Evolutionary conservation across 768 basidiomycete genomes (phyloP), one percentile per base, ranked within the genome.

Genomic region (Sistotremastrum suecicum): DNA sequence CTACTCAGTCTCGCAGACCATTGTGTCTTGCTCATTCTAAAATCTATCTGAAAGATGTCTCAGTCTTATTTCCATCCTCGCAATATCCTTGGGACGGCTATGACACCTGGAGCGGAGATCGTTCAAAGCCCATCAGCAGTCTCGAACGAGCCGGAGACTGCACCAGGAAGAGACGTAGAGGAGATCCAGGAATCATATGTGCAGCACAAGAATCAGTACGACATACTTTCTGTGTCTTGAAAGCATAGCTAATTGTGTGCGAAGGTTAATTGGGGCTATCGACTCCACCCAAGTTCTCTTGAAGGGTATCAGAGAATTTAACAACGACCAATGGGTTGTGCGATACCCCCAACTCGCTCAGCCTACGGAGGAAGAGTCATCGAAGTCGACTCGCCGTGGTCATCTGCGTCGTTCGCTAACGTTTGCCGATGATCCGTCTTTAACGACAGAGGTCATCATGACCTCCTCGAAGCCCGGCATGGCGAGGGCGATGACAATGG

Each of bases 271-370:
- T 32, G 67, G 67, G 43, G 89, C 84, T n/a, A 75, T 95, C 52
- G 76, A 82, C 54, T 68, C 75, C 0, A 78, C 90, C 35, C 74
- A 76, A 54, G 54, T 65, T 7, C 72, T 97, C 39, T 67, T 95
- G 36, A 63, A 62, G 42, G 82, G 82, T 54, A 63, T 97, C 20
- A 74, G 76, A 42, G 66, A 67, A 43, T 95, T 94, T 69, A 95
- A 86, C 66, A 80, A 80, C 64, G 68, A 78, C 36, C 74, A 83
- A 51, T 95, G 89, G 91, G 74, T 85, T 29, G 78, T 97, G 10
- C 69, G 87, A 48, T 98, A 98, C 62, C 92, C 92, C 44, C 74
- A 75, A 56, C 66, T 91, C 46, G 45, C 62, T 1, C 53, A 50
- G 9, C 53, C 62, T 9, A 28, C 29, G 34, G 28, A 37, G 2